A percentile compares a stretch with the other conserved stretches of the same genome.
Evolutionary conservation across 352 stramenopile genomes (phyloP).

Genomic region (Globisporangium alternatum): DNA sequence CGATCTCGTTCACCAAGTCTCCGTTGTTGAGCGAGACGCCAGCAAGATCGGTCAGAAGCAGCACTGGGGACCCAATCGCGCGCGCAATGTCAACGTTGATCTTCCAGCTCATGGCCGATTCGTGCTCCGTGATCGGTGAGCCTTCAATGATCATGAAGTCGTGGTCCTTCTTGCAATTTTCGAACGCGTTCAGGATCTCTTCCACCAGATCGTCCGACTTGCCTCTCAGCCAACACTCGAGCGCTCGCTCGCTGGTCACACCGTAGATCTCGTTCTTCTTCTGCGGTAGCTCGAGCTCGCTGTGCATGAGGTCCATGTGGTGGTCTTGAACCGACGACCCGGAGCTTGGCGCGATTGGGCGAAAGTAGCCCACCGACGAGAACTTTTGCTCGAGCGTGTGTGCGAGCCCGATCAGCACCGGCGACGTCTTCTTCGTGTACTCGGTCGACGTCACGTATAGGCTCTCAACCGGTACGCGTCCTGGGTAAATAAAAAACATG

Average conservation of each 20-base stretch:
- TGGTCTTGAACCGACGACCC: constrained; percentile 40
- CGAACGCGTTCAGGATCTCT: constrained; percentile 63
- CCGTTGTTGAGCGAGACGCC: constrained; percentile 24
- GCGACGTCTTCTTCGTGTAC: constrained; percentile 55
- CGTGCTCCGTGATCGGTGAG: constrained; percentile 59
- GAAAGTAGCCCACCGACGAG: constrained; percentile 70
- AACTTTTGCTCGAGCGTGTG: constrained; percentile 77
- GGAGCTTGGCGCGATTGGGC: constrained; percentile 52
- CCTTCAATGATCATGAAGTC: constrained; percentile 87
- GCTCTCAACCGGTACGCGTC: constrained; percentile 45
- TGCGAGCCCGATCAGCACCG: constrained; percentile 63
- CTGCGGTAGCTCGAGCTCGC: constrained; percentile 48
- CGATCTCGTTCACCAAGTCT: constrained; percentile 46
- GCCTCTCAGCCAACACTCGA: constrained; percentile 51
- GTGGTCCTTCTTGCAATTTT: constrained; percentile 48
- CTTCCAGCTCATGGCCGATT: constrained; percentile 76
- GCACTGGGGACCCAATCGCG: constrained; percentile 55
- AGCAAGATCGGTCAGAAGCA: constrained; percentile 59
- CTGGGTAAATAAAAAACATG: constrained; percentile 3
- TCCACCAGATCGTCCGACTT: constrained; percentile 68
- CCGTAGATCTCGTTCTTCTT: constrained; percentile 51
- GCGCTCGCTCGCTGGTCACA: constrained; percentile 50
- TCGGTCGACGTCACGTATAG: constrained; percentile 74
- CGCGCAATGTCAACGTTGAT: constrained; percentile 80
- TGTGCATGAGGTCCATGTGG: constrained; percentile 69